phyloP scores from a whole-genome alignment of 2,329 filamentous ascomycete genomes.

The Herpotrichia juniperi region DNA sequence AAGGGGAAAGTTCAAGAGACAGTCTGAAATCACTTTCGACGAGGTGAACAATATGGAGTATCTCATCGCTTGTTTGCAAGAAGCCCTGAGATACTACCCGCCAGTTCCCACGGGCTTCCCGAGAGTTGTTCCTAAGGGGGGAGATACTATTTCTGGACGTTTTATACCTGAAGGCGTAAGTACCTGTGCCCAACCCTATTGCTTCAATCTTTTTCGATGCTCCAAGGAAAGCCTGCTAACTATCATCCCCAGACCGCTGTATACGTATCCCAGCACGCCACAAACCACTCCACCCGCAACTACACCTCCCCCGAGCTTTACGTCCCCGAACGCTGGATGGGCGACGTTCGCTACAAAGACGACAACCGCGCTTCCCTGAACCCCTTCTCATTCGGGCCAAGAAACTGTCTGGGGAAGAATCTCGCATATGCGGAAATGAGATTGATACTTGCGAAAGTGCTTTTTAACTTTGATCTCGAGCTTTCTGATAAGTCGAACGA shows the following conservation, averaged over 20 bases:
- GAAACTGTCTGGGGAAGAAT: slow-evolving; percentile 38
- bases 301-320: slow-evolving; percentile 30
- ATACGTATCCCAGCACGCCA: slow-evolving; percentile 37
- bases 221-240: background rate
- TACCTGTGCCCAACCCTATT: background rate
- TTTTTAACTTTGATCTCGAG: slow-evolving; percentile 32
- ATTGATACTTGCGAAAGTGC: slow-evolving; percentile 29
- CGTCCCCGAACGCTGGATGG: slow-evolving; percentile 47
- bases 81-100: slow-evolving; percentile 34
- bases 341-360: slow-evolving; percentile 32
- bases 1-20: slow-evolving; percentile 23
- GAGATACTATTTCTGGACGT: slow-evolving; percentile 30
- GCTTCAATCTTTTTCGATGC: background rate
- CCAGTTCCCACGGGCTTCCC: slow-evolving; percentile 38
- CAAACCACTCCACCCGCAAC: slow-evolving; percentile 37
- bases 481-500: slow-evolving; percentile 32
- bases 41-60: slow-evolving; percentile 32
- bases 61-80: slow-evolving; percentile 33
- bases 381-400: slow-evolving; percentile 34
- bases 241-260: slow-evolving; percentile 16
- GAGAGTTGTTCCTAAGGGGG: slow-evolving; percentile 28
- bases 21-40: slow-evolving; percentile 31
- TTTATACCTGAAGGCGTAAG: slow-evolving; percentile 31
- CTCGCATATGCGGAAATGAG: slow-evolving; percentile 36
- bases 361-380: slow-evolving; percentile 41